phyloP scores from a whole-genome alignment of 208 protist genomes.

The Crithidia fasciculata region DNA sequence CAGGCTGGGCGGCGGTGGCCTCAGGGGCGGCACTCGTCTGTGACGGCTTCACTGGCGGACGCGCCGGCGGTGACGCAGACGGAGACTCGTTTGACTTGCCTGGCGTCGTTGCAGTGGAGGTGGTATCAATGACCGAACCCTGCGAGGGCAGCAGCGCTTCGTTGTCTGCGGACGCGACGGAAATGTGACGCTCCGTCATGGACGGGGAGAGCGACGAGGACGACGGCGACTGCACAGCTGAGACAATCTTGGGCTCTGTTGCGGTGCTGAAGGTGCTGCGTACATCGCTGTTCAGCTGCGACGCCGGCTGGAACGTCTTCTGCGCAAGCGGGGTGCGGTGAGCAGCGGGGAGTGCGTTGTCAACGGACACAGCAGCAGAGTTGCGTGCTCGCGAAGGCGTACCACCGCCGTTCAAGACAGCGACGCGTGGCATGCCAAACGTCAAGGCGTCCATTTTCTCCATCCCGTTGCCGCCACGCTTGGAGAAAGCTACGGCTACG shows the following conservation, averaged over 20 bases:
- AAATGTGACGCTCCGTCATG: constrained; percentile 1
- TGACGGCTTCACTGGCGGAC: not conserved
- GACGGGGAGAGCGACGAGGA: constrained; percentile 9
- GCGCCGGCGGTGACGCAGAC: constrained; percentile 1
- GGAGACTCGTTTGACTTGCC: not conserved
- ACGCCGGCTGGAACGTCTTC: not conserved
- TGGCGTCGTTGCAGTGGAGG: not conserved
- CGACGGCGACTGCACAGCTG: constrained; percentile 9
- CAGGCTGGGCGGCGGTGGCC: constrained; percentile 8
- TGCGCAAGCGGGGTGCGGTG: not conserved
- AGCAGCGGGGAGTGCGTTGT: not conserved
- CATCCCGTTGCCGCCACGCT: constrained; percentile 67
- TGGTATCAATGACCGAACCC: not conserved
- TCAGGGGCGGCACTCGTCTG: not conserved
- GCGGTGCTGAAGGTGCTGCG: constrained; percentile 4
- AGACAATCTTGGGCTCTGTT: constrained; percentile 36
- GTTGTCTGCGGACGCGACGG: not conserved
- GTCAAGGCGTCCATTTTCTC: constrained; percentile 70
- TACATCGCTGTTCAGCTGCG: constrained; percentile 3
- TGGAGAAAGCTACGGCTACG: not conserved
- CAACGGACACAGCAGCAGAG: not conserved
- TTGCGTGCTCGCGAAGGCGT: not conserved
- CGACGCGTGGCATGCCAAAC: constrained; percentile 43
- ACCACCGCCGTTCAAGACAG: constrained; percentile 19
- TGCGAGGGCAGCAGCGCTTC: not conserved